Conservation (phyloP, 176 grass and related monocot species). For the Saccharum spontaneum region DNA sequence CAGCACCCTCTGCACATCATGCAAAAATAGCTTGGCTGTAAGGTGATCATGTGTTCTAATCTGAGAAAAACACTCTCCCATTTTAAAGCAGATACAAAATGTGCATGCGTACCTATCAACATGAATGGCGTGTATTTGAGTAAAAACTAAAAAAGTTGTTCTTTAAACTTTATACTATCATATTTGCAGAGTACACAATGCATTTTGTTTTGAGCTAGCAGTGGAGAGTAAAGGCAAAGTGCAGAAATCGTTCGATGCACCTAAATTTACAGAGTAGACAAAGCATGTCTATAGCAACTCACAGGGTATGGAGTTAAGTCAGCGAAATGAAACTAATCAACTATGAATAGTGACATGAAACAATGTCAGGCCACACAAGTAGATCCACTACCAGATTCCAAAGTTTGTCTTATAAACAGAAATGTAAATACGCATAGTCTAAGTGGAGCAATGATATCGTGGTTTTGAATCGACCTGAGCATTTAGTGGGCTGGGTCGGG, state of each 20-base stretch:
- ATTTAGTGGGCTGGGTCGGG: neutral
- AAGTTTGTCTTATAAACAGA: neutral
- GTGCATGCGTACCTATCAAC: neutral
- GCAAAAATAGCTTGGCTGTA: neutral
- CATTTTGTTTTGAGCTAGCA: neutral
- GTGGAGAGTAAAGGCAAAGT: neutral
- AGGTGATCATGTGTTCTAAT: neutral
- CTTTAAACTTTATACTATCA: neutral
- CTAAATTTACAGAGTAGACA: neutral
- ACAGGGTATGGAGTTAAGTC: neutral
- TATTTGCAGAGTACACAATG: neutral
- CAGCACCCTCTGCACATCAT: neutral
- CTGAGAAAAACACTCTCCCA: neutral
- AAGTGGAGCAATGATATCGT: neutral
- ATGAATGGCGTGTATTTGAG: neutral
- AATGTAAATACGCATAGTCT: neutral
- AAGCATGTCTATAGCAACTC: neutral
- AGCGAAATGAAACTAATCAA: neutral
- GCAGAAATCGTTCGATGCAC: neutral
- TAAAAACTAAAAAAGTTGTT: neutral
- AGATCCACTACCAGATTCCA: neutral
- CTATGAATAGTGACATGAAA: slow-evolving; percentile 3
- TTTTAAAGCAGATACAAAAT: neutral
- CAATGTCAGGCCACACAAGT: neutral
- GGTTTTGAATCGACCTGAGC: neutral